Evolutionary conservation across 441 rosid species (phyloP).

Genomic region (Breynia disticha): DNA sequence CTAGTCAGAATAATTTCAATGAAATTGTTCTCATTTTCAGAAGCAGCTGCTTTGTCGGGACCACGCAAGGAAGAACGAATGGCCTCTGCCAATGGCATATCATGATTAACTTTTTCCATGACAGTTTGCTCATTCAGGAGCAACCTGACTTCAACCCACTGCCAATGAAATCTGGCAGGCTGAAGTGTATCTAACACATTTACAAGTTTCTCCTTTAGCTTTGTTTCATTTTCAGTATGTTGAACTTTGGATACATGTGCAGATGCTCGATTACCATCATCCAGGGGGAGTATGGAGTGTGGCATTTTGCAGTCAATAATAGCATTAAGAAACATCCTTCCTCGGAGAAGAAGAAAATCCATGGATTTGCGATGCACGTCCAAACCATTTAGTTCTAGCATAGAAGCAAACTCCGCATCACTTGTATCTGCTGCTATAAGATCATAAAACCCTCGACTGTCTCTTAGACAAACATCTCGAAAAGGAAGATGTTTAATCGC

Average conservation of each 20-base stretch:
- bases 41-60: slow-evolving; percentile 62
- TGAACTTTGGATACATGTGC: slow-evolving; percentile 44
- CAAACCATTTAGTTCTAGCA: slow-evolving; percentile 59
- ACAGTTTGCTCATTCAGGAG: slow-evolving; percentile 96
- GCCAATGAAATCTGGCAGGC: slow-evolving; percentile 99
- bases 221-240: slow-evolving; percentile 48
- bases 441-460: slow-evolving; percentile 76
- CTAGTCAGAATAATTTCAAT: slow-evolving; percentile 86
- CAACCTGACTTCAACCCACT: slow-evolving; percentile 97
- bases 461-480: slow-evolving; percentile 90
- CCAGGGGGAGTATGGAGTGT: slow-evolving; percentile 34
- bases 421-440: slow-evolving; percentile 70
- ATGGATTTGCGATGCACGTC: slow-evolving; percentile 60
- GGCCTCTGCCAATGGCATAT: slow-evolving; percentile 63
- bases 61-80: slow-evolving; percentile 64
- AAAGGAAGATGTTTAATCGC: slow-evolving; percentile 80
- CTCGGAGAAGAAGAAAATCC: slow-evolving; percentile 88
- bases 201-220: slow-evolving; percentile 79
- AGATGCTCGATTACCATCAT: slow-evolving; percentile 42
- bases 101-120: slow-evolving; percentile 66
- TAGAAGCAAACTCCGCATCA: slow-evolving; percentile 82
- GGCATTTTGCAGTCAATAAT: slow-evolving; percentile 80
- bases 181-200: slow-evolving; percentile 73
- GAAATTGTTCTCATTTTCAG: slow-evolving; percentile 88
- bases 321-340: slow-evolving; percentile 82